phyloP scores from a whole-genome alignment of 129 eudicot species.

The Erigeron canadensis region DNA sequence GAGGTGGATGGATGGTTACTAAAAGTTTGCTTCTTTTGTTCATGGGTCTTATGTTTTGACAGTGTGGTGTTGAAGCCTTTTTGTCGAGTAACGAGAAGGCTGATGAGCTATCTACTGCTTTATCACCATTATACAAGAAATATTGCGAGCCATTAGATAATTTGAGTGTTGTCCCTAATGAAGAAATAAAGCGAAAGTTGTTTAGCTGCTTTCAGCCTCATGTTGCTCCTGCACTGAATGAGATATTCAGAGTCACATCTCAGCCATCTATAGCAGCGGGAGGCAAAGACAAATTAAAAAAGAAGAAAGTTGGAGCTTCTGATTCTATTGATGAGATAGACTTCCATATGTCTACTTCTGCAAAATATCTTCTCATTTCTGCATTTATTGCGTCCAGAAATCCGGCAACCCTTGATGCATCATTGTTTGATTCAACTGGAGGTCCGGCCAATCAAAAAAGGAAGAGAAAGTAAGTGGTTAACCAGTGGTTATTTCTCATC shows the following conservation, averaged over 20 bases:
- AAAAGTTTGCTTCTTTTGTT: neutral
- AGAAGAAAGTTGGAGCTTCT: conserved; percentile 42
- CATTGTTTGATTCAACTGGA: conserved; percentile 92
- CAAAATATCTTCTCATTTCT: conserved; percentile 89
- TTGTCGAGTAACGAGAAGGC: conserved; percentile 64
- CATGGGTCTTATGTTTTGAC: conserved; percentile 28
- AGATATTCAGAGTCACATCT: conserved; percentile 51
- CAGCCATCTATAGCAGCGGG: conserved; percentile 35
- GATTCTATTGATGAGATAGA: conserved; percentile 59
- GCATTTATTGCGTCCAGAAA: conserved; percentile 93
- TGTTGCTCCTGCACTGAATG: conserved; percentile 58
- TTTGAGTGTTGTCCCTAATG: conserved; percentile 39
- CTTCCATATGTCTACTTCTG: conserved; percentile 87
- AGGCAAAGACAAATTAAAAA: conserved; percentile 37
- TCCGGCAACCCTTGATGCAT: conserved; percentile 98
- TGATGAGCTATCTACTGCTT: conserved; percentile 68
- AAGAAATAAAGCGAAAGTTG: conserved; percentile 66
- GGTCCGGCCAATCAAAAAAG: conserved; percentile 63
- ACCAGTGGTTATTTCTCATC: no score
- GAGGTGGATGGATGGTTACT: conserved; percentile 10
- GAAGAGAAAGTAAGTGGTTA: conserved; percentile 72
- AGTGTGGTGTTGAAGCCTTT: conserved; percentile 79
- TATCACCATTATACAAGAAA: conserved; percentile 55
- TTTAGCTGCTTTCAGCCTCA: conserved; percentile 61
- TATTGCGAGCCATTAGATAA: conserved; percentile 78